Base-by-base conservation (phyloP, 371 early-diverging fungal genomes). In the Lichtheimia hyalospora region DNA sequence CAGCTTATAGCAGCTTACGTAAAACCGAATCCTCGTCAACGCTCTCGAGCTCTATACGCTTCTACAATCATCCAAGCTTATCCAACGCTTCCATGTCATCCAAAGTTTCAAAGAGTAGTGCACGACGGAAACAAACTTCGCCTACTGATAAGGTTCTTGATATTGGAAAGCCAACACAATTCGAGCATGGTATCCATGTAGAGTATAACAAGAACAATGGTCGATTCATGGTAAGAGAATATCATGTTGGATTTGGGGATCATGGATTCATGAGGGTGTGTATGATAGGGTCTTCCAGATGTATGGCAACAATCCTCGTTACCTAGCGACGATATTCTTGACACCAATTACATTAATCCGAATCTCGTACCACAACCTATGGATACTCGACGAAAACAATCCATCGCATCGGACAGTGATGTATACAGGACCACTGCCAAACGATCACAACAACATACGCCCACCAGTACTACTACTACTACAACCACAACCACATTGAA, bases 151-250 rank as follows among this genome's bases (percentile, higher is more conserved):
- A 79, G 57, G 79, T 84, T 61, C 58, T 84, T 28, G 81, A 81
- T 63, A 87, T 87, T 39, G 77, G 87, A 39, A 80, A 82, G 40
- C 87, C 87, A 8, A 87, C 87, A 1, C 79, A 82, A 54, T 77
- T 87, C 49, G 85, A 87, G 58, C 87, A 87, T 54, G 85, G 87
- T 13, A 84, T 87, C 64, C 87, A 87, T 73, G 84, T 87, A 6
- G 87, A 85, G 49, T 87, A 79, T 60, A 80, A 87, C 57, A 68
- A 66, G 46, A 74, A 82, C 24, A 80, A 79, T 55, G 84, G 85
- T 40, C 82, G 82, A 67, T 87, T 77, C 51, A 83, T 85, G 85
- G 87, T 80, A 72, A 23, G 48, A 43, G 25, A 25, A 39, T 27
- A 56, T 34, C 34, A 51, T 15, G 43, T 8, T 24, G 39, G 44